phyloP scores from a whole-genome alignment of 495 filamentous ascomycete species.

The Lindgomyces ingoldianus region DNA sequence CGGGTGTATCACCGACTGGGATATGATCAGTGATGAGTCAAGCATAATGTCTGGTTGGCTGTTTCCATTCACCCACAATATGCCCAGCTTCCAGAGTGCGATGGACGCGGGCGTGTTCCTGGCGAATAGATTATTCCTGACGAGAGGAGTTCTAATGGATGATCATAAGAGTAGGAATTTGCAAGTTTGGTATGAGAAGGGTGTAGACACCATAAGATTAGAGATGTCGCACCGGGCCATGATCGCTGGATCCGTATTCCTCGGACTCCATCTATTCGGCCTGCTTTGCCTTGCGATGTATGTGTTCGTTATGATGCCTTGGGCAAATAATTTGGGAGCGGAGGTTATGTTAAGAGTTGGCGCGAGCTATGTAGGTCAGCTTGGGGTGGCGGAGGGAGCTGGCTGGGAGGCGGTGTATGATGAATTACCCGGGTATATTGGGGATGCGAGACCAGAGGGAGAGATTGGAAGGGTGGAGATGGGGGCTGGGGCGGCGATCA shows the following conservation, averaged over 20 bases:
- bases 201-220: too few species aligned
- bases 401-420: neutral
- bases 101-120: too few species aligned
- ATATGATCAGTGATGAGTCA: neutral
- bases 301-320: neutral
- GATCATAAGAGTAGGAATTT: too few species aligned
- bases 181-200: too few species aligned
- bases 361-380: neutral
- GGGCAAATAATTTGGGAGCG: neutral
- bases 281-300: neutral
- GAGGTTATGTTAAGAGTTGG: constrained; percentile 14
- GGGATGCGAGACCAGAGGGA: constrained; percentile 1
- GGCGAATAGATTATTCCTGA: too few species aligned
- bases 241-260: constrained; percentile 7
- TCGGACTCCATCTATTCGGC: constrained; percentile 5
- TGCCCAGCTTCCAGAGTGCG: too few species aligned
- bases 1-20: neutral
- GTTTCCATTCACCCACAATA: too few species aligned
- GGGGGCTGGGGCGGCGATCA: neutral
- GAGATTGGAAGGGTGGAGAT: constrained; percentile 2
- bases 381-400: neutral
- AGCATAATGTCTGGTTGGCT: neutral
- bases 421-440: constrained; percentile 12
- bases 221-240: neutral
- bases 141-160: too few species aligned